Evolutionary conservation across 331 rosid genomes (phyloP).

Genomic region (Quercus lobata): DNA sequence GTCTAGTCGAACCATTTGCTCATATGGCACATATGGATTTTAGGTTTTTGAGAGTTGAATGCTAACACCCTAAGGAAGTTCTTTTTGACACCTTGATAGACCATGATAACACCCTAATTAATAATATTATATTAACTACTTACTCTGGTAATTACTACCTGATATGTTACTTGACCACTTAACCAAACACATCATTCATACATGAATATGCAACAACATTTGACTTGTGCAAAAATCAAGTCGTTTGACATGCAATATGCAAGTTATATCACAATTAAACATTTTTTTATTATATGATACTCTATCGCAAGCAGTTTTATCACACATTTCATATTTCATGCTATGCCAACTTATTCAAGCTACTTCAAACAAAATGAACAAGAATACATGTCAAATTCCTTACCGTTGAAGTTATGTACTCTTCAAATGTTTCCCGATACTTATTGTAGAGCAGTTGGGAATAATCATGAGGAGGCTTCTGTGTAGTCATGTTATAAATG

Average conservation of each 20-base stretch:
- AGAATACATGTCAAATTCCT: constrained; percentile 8
- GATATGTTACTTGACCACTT: too few species aligned
- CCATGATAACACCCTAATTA: too few species aligned
- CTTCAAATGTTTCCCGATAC: constrained; percentile 50
- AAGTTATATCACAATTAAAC: not conserved
- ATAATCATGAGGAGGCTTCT: constrained; percentile 36
- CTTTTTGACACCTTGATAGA: not conserved
- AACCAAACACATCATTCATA: too few species aligned
- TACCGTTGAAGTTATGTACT: constrained; percentile 51
- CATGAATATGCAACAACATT: too few species aligned
- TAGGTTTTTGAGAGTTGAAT: too few species aligned
- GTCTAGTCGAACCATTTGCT: too few species aligned
- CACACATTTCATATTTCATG: not conserved
- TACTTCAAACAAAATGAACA: not conserved
- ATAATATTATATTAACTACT: too few species aligned
- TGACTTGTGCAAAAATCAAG: too few species aligned
- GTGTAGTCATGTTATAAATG: constrained; percentile 57
- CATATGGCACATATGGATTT: too few species aligned
- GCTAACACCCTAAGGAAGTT: too few species aligned
- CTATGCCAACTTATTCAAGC: not conserved
- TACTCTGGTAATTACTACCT: too few species aligned
- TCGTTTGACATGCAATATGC: too few species aligned
- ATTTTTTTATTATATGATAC: not conserved
- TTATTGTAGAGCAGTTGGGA: constrained; percentile 47
- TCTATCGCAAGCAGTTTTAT: not conserved